A percentile compares a stretch with the other conserved stretches of the same genome.
These are phyloP conservation scores for Penicillium glabrum DNA, from an alignment of 2,329 filamentous ascomycete genomes.

Conservation along the genomic window DNA sequence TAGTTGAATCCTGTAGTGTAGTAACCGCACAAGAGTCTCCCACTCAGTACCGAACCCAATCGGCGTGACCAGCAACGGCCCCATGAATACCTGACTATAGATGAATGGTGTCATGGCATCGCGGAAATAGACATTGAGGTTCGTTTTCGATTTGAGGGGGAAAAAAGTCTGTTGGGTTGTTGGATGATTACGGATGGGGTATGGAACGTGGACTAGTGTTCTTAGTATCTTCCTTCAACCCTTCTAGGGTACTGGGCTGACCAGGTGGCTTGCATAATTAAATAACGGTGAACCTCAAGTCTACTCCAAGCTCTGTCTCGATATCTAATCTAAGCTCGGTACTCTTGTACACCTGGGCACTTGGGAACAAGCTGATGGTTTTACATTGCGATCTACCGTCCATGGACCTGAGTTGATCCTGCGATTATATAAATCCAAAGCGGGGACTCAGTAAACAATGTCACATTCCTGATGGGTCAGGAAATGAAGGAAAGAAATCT, in stretches of 20 bases:
- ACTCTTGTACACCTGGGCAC: too few species aligned
- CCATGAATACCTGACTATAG: not conserved
- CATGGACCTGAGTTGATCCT: not conserved
- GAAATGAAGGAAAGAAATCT: not conserved
- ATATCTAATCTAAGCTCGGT: not conserved
- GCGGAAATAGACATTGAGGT: not conserved
- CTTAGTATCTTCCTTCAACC: not conserved
- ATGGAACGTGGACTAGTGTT: not conserved
- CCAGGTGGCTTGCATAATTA: not conserved
- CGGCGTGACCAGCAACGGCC: not conserved
- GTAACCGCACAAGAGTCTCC: too few species aligned
- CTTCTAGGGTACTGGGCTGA: not conserved
- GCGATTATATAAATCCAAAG: not conserved
- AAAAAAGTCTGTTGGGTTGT: not conserved
- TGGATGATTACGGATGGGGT: not conserved
- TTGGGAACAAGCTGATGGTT: too few species aligned
- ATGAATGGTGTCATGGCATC: not conserved
- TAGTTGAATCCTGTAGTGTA: not conserved
- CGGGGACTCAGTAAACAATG: not conserved
- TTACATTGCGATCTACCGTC: not conserved
- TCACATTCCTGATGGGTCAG: not conserved
- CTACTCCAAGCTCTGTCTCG: not conserved
- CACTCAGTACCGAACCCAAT: not conserved
- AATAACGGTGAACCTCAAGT: not conserved
- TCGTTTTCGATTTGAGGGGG: too few species aligned